Base-by-base conservation (phyloP, 352 stramenopile genomes). In the Globisporangium perplexum region DNA sequence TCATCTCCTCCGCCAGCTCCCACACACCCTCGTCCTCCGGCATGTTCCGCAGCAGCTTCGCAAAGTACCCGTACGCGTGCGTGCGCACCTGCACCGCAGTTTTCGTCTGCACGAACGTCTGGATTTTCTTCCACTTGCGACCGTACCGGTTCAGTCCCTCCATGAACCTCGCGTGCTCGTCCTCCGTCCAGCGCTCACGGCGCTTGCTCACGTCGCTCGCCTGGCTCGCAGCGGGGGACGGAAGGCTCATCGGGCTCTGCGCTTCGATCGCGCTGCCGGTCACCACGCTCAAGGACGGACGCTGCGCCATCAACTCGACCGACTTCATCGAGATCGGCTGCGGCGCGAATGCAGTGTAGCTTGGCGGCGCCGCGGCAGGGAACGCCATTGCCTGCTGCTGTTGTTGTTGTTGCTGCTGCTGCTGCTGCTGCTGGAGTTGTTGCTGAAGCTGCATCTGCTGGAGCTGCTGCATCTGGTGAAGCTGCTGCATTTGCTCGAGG, bases 51-150 rank as follows among this genome's bases (percentile, higher is more conserved):
- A 93, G 66, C 33, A 93, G 65, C 59, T 93, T 93, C 50, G 83
- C 83, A 62, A 93, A 93, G 68, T 93, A 93, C 4, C 83, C 83
- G 60, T 93, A 93, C n/a, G 83, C 83, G 59, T 93, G 83, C 7
- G 83, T 93, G 48, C 83, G 79, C 17, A 93, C 83, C 55, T 93
- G 83, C 5, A 93, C 83, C 5, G 80, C 83, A 3, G 83, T 93
- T 72, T 93, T 93, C 20, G 83, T 93, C 66, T 88, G 81, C 35
- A 93, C 83, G 38, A 88, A 87, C 41, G 73, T 84, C 63, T 93
- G 83, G 50, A 93, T 93, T 56, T 93, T 93, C 64, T 93, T 93
- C 83, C 83, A 93, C 59, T 93, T 93, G 57, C 83, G 83, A 23
- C 83, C 83, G 58, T 90, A 93, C 28, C 75, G 74, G 64, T 90